Conservation (phyloP, 768 basidiomycete species). For the Leucocoprinus sp. region DNA sequence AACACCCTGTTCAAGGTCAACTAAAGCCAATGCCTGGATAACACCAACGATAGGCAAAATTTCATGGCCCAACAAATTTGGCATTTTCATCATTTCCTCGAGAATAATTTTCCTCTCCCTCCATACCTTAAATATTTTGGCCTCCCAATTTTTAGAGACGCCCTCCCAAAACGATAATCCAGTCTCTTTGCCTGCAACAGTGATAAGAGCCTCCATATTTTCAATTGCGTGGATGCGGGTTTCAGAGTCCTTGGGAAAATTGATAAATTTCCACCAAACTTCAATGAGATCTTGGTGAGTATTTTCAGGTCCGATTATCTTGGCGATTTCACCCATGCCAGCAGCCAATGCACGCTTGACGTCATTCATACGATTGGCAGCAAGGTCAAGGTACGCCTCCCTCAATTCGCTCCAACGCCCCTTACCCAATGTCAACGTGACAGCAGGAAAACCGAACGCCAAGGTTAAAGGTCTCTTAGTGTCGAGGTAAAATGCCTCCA, state of each 20-base stretch:
- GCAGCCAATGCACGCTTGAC: slow-evolving; percentile 80
- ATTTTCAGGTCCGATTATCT: slow-evolving; percentile 68
- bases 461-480: slow-evolving; percentile 69
- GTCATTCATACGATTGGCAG: slow-evolving; percentile 48
- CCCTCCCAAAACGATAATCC: slow-evolving; percentile 37
- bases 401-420: slow-evolving; percentile 69
- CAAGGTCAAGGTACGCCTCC: slow-evolving; percentile 56
- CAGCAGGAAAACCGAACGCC: slow-evolving; percentile 89
- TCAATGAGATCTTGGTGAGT: slow-evolving; percentile 60
- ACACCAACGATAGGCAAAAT: slow-evolving; percentile 38
- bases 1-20: slow-evolving; percentile 77
- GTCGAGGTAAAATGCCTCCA: slow-evolving; percentile 50
- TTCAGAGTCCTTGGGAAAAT: slow-evolving; percentile 49
- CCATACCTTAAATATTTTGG: slow-evolving; percentile 60
- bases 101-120: slow-evolving; percentile 69
- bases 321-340: slow-evolving; percentile 82
- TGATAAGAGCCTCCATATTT: slow-evolving; percentile 49
- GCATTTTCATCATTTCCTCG: slow-evolving; percentile 44
- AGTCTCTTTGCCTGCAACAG: slow-evolving; percentile 40
- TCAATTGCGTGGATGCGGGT: slow-evolving; percentile 68
- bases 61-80: slow-evolving; percentile 29
- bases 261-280: slow-evolving; percentile 59
- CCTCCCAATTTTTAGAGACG: slow-evolving; percentile 48
- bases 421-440: slow-evolving; percentile 73
- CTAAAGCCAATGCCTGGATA: slow-evolving; percentile 33